Base-by-base conservation (phyloP, 163 green algal genomes). In the Smithsoniella earleae region DNA sequence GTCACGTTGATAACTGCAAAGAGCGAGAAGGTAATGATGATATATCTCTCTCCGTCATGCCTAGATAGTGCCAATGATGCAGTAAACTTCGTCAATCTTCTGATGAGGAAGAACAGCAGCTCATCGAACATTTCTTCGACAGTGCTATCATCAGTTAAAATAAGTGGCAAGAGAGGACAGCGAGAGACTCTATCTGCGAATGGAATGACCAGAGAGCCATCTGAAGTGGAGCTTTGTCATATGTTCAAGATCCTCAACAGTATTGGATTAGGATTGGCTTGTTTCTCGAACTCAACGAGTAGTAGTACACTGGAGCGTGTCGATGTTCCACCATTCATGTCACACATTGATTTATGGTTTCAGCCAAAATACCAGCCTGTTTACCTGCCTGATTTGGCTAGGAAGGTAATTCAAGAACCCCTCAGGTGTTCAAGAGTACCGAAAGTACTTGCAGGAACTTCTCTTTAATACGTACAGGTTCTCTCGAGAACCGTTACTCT, bases 241-340 rank as follows among this genome's bases (percentile, higher is more conserved):
- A 49, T 49, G 40, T 69, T 69, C 58, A 69, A 69, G 58, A 16
- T 69, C 16, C 5, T 69, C 30, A 69, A 69, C 16, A 43, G 58
- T 6, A 69, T 18, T 13, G 58, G 58, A 43, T 31, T 69, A 20
- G 58, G 58, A 45, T 30, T 69, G 31, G 58, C 58, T 45, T 69
- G 58, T 31, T 69, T 45, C 25, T n/a, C 58, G n/a, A 36, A 34
- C 18, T 36, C n/a, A 6, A 43, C n/a, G 25, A 18, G 43, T 4
- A 64, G 49, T 27, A 64, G 13, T 6, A 25, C 49, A 27, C n/a
- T 13, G 8, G 18, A n/a, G 18, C 58, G 58, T 16, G 34, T 69
- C 16, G 25, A 69, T 40, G 30, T 69, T 30, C 30, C 58, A 45
- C 6, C 58, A 33, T 28, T 31, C 28, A 33, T 18, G 27, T 5